These are phyloP conservation scores for Chloranthus sessilifolius DNA, from an alignment of 164 flowering plant species.

Conservation along the genomic window DNA sequence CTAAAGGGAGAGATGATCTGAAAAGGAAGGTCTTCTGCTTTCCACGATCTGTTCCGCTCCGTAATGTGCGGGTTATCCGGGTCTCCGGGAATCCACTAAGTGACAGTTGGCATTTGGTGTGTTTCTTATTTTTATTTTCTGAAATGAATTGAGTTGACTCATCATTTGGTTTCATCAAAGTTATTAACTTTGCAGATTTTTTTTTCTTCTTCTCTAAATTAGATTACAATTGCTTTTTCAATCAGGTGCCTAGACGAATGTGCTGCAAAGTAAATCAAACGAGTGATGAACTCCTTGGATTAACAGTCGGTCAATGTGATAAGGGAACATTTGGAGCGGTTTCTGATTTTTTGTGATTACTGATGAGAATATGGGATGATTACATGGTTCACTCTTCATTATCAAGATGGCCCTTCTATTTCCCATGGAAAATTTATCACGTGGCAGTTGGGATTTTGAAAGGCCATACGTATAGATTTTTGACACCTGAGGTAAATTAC, in stretches of 20 bases:
- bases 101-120: constrained; percentile 55
- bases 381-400: constrained; percentile 9
- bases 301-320: constrained; percentile 46
- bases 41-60: constrained; percentile 38
- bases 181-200: not conserved
- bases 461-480: constrained; percentile 1
- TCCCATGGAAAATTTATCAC: not conserved
- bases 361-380: constrained; percentile 10
- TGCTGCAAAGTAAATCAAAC: constrained; percentile 45
- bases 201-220: not conserved
- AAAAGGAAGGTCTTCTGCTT: constrained; percentile 57
- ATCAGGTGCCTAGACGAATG: constrained; percentile 43
- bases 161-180: not conserved
- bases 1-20: constrained; percentile 33
- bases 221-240: not conserved
- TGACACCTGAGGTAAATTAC: constrained; percentile 9
- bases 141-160: too few species aligned
- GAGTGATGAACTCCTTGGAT: constrained; percentile 24
- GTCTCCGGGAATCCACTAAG: constrained; percentile 37
- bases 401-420: constrained; percentile 4
- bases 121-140: constrained; percentile 6
- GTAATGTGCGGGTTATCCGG: constrained; percentile 28
- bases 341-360: constrained; percentile 20
- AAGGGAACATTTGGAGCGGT: constrained; percentile 24
- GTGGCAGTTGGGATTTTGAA: constrained; percentile 1